Conservation (phyloP, 441 rosid species). For the Breynia disticha region DNA sequence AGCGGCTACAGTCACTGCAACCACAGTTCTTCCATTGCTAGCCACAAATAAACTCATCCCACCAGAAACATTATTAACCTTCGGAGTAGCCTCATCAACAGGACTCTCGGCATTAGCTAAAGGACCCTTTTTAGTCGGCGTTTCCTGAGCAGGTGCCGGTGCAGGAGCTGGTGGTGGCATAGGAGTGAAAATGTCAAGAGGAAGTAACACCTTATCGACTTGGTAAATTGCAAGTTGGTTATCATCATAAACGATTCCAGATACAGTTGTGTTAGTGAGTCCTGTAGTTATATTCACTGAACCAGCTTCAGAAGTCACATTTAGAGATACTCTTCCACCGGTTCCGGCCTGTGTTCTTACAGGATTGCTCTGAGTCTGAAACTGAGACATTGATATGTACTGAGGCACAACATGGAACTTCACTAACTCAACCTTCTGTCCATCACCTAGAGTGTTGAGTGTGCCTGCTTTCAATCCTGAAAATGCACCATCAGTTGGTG, state of each 20-base stretch:
- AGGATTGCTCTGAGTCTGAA: constrained; percentile 64
- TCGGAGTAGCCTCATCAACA: not conserved
- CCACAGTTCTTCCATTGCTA: too few relatives aligned
- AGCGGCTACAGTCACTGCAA: not conserved
- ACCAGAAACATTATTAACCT: constrained; percentile 14
- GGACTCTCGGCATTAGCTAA: not conserved
- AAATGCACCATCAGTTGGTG: constrained; percentile 53
- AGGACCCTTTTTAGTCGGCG: constrained; percentile 26
- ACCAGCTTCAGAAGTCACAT: constrained; percentile 40
- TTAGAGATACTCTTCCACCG: constrained; percentile 44
- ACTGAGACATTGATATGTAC: constrained; percentile 37
- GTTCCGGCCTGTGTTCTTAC: constrained; percentile 63
- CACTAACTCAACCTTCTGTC: constrained; percentile 43
- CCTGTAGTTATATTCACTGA: constrained; percentile 53
- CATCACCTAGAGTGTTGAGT: constrained; percentile 38
- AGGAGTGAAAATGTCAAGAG: constrained; percentile 45
- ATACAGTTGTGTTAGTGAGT: constrained; percentile 48
- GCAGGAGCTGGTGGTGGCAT: constrained; percentile 62
- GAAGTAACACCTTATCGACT: constrained; percentile 56
- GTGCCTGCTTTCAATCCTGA: constrained; percentile 47
- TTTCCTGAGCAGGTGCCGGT: constrained; percentile 18
- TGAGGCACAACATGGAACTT: constrained; percentile 58
- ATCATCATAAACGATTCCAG: constrained; percentile 48
- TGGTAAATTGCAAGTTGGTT: constrained; percentile 60
- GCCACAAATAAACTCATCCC: constrained; percentile 9